Evolutionary conservation across 306 rosid species (phyloP).

Genomic region (Morella rubra): DNA sequence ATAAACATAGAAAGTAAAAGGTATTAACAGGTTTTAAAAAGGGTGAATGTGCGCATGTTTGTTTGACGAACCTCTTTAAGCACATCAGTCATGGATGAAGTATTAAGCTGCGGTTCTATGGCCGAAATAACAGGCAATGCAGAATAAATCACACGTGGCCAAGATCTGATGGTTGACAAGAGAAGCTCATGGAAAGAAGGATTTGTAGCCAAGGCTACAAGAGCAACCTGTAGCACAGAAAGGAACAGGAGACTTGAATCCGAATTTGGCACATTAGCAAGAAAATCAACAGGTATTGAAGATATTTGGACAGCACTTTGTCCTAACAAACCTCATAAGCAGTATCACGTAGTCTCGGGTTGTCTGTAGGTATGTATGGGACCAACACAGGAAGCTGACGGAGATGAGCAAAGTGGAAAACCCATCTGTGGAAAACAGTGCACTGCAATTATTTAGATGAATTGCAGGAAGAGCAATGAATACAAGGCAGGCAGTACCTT

Average conservation of each 20-base stretch:
- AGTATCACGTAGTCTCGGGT: conserved; percentile 86
- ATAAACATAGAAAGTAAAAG: conserved; percentile 16
- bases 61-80: conserved; percentile 75
- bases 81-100: conserved; percentile 77
- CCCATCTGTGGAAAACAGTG: conserved; percentile 69
- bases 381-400: conserved; percentile 96
- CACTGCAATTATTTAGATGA: conserved; percentile 33
- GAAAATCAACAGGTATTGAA: not conserved
- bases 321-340: conserved; percentile 84
- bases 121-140: conserved; percentile 85
- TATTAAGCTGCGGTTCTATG: conserved; percentile 87
- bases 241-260: conserved; percentile 19
- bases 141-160: conserved; percentile 85
- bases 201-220: conserved; percentile 90
- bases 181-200: conserved; percentile 82
- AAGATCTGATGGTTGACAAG: conserved; percentile 68
- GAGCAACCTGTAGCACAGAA: conserved; percentile 75
- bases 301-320: conserved; percentile 11
- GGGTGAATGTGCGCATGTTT: not conserved
- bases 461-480: conserved; percentile 12
- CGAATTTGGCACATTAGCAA: conserved; percentile 16
- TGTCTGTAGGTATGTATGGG: conserved; percentile 82
- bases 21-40: not conserved
- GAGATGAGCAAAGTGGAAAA: conserved; percentile 96
- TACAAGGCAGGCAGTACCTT: conserved; percentile 49